phyloP scores from a whole-genome alignment of 441 rosid species.

The Erodium trifolium region DNA sequence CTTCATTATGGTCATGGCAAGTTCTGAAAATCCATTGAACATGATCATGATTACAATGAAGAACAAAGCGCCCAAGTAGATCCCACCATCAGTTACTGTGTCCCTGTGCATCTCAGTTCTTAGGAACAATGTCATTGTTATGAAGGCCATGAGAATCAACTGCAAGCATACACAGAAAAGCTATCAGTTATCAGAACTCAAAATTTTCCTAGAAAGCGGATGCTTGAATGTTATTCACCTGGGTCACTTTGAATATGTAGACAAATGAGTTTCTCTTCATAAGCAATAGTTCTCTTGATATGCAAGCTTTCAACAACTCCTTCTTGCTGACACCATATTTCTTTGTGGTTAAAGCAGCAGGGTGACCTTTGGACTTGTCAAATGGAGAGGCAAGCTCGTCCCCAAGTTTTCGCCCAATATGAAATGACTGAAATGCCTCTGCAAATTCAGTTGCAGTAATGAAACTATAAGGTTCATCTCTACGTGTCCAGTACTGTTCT shows the following conservation, averaged over 20 bases:
- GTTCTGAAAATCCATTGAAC: conserved; percentile 69
- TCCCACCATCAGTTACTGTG: conserved; percentile 37
- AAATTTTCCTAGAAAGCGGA: not conserved
- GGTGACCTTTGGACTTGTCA: conserved; percentile 57
- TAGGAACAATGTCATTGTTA: conserved; percentile 51
- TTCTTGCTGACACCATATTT: conserved; percentile 50
- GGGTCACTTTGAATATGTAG: conserved; percentile 63
- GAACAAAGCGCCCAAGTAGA: conserved; percentile 61
- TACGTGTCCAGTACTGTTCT: conserved; percentile 57
- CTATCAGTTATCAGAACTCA: conserved; percentile 2
- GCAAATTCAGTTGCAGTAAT: conserved; percentile 57
- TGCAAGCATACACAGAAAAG: conserved; percentile 12
- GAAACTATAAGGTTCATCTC: conserved; percentile 56
- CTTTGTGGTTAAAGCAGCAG: conserved; percentile 59
- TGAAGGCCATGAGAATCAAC: conserved; percentile 33
- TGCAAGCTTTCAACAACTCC: conserved; percentile 62
- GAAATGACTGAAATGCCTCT: conserved; percentile 62
- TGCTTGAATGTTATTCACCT: conserved; percentile 32
- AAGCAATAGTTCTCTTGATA: conserved; percentile 63
- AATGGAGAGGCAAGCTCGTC: conserved; percentile 55
- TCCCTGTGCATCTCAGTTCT: conserved; percentile 53
- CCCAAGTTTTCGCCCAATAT: conserved; percentile 40
- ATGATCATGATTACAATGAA: conserved; percentile 36
- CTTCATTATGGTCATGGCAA: conserved; percentile 59
- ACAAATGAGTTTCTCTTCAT: conserved; percentile 88